Percentiles rank a stretch among this genome's conserved stretches.
These are phyloP conservation scores for Leccinum variicolor DNA, from an alignment of 768 basidiomycete species.

Conservation along the genomic window DNA sequence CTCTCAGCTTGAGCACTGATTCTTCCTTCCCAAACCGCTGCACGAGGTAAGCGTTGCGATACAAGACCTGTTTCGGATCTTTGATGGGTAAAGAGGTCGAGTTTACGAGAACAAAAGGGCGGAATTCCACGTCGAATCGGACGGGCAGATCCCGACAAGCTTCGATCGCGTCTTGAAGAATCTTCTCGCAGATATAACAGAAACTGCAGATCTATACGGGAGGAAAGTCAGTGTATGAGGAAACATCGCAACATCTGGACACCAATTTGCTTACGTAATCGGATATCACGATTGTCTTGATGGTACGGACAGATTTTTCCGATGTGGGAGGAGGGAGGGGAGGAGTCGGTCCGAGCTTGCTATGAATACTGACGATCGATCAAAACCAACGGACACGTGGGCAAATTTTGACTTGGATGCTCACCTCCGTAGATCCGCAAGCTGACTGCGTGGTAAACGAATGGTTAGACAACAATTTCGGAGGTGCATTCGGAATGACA, in stretches of 20 bases:
- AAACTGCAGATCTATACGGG: slow-evolving; percentile 29
- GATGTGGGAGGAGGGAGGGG: not conserved
- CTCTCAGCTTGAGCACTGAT: slow-evolving; percentile 23
- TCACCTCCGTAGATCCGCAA: slow-evolving; percentile 16
- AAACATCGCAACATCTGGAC: not conserved
- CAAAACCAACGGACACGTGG: not conserved
- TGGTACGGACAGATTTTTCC: slow-evolving; percentile 14
- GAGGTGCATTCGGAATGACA: not conserved
- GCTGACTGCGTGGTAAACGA: slow-evolving; percentile 1
- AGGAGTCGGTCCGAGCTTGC: slow-evolving; percentile 7
- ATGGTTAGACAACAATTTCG: not conserved
- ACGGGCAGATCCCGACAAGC: slow-evolving; percentile 29
- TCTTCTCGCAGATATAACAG: slow-evolving; percentile 37
- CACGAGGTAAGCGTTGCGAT: slow-evolving; percentile 18
- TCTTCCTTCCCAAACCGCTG: slow-evolving; percentile 27
- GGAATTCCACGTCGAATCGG: slow-evolving; percentile 30
- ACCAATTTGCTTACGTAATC: slow-evolving; percentile 24
- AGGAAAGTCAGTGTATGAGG: not conserved
- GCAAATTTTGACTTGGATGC: not conserved
- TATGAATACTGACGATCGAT: slow-evolving; percentile 13
- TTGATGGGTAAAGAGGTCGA: not conserved
- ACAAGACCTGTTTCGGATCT: not conserved
- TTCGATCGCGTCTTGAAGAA: slow-evolving; percentile 32
- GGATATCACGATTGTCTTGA: slow-evolving; percentile 33
- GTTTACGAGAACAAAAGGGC: slow-evolving; percentile 28